Conservation (phyloP, 2,329 filamentous ascomycete genomes). For the Cucurbitaria berberidis region DNA sequence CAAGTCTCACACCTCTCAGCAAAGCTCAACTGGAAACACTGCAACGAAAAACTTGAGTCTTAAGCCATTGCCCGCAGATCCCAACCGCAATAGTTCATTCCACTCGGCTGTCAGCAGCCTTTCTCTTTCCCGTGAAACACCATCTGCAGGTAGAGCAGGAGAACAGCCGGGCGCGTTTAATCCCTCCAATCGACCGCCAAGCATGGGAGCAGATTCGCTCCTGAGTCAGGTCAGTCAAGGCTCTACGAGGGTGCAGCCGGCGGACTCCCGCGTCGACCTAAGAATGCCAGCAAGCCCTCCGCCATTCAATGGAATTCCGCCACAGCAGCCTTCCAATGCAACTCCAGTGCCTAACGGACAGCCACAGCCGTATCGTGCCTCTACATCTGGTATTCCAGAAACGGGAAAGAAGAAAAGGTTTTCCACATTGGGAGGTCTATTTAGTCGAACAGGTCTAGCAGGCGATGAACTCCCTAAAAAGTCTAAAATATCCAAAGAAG, state of each 20-base stretch:
- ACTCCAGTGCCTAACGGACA: conserved; percentile 13
- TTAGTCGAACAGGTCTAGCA: conserved; percentile 48
- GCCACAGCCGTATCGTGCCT: conserved; percentile 16
- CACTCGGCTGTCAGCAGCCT: conserved; percentile 34
- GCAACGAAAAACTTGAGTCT: conserved; percentile 1
- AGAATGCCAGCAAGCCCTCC: conserved; percentile 30
- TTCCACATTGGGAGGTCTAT: conserved; percentile 53
- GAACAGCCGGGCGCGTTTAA: conserved; percentile 18
- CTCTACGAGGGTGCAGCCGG: conserved; percentile 36
- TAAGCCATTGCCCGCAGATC: conserved; percentile 7
- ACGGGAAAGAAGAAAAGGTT: conserved; percentile 53
- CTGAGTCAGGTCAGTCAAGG: conserved; percentile 39
- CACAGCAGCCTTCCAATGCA: conserved; percentile 22
- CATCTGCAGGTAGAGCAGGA: conserved; percentile 19
- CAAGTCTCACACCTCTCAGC: conserved; percentile 25
- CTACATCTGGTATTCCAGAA: conserved; percentile 26
- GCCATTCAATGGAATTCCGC: conserved; percentile 31
- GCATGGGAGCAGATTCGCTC: conserved; percentile 37
- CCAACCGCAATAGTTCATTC: conserved; percentile 26
- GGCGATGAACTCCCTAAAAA: conserved; percentile 34
- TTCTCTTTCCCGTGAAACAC: conserved; percentile 26
- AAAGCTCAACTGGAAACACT: conserved; percentile 6
- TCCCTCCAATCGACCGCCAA: conserved; percentile 28
- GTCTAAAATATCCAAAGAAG: conserved; percentile 46
- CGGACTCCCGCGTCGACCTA: conserved; percentile 37